Base-by-base conservation (phyloP, 805 yeast species). In the Brettanomyces bruxellensis region DNA sequence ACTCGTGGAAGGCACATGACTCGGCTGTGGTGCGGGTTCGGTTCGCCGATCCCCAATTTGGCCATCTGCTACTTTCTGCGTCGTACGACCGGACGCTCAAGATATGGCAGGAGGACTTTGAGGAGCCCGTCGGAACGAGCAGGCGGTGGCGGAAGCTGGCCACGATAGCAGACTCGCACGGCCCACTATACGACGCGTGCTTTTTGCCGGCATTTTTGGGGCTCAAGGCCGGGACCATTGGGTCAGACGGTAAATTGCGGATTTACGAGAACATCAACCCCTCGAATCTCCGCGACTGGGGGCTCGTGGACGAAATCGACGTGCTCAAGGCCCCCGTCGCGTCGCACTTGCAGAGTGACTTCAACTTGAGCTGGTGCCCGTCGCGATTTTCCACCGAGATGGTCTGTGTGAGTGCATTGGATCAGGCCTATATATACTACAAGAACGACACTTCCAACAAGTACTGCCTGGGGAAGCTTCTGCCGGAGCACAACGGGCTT, bases 31-130 rank as follows among this genome's bases (percentile, higher is more conserved):
- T 88, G 22, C 78, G 83, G 54, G 71, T 93, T 8, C 79, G 81
- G 41, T 93, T 96, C 95, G 96, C 98, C 1, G 84, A 87, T 44
- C 99, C 99, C 2, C 95, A 91, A 62, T 89, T 80, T 64, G 95
- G 96, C 7, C 86, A 86, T 58, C 69, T 93, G 3, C 64, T 93
- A 24, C 95, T 95, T 1, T 79, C 93, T 25, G 89, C 90, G 34
- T 86, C 96, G 1, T 88, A 84, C 63, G 99, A 93, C 59, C 75
- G 95, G 45, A 85, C 95, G 0, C 79, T 91, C 28, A 85, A 85
- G 58, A 70, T 93, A 25, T 93, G 96, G 95, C 95, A 88, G 61
- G 97, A 91, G 58, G 81, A 80, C 55, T 79, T 82, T 8, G 89
- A 83, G 52, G 95, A 84, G 60, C 74, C 79, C 25, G 76, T 73